These are phyloP conservation scores for Backusella psychrophila DNA, from an alignment of 192 early-diverging fungal species.

Conservation along the genomic window DNA sequence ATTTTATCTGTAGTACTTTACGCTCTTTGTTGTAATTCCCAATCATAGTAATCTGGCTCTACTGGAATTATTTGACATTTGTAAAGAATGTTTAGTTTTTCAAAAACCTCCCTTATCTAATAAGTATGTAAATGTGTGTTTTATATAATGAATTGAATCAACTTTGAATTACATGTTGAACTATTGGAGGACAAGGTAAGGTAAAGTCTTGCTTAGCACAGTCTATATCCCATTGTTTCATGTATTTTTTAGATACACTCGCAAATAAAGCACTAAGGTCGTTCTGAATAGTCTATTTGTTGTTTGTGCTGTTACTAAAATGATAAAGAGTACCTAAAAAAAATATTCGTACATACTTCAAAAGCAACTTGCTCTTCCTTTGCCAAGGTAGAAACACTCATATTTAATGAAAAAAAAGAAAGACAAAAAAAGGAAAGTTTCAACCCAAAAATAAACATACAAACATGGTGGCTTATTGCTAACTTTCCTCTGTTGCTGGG, in stretches of 20 bases:
- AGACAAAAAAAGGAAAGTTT: background rate
- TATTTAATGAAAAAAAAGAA: background rate
- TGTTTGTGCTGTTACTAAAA: background rate
- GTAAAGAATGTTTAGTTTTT: background rate
- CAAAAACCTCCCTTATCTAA: background rate
- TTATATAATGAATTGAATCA: background rate
- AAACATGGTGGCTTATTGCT: background rate
- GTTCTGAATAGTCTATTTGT: background rate
- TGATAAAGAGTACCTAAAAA: background rate
- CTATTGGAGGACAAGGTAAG: background rate
- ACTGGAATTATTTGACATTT: constrained; percentile 68
- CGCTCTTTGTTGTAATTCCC: constrained; percentile 72
- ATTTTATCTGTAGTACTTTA: constrained; percentile 26
- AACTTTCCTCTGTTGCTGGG: too few relatives aligned
- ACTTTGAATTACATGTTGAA: background rate
- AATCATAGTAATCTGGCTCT: constrained; percentile 73
- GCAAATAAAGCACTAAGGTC: background rate
- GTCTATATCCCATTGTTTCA: background rate
- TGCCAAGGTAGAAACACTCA: background rate
- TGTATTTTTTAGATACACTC: background rate
- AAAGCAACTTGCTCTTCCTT: background rate
- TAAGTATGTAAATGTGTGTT: background rate
- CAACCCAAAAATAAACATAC: background rate
- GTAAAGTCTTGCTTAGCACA: background rate
- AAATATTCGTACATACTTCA: background rate